phyloP scores from a whole-genome alignment of 169 alveolate genomes.

The Plasmodium adleri region DNA sequence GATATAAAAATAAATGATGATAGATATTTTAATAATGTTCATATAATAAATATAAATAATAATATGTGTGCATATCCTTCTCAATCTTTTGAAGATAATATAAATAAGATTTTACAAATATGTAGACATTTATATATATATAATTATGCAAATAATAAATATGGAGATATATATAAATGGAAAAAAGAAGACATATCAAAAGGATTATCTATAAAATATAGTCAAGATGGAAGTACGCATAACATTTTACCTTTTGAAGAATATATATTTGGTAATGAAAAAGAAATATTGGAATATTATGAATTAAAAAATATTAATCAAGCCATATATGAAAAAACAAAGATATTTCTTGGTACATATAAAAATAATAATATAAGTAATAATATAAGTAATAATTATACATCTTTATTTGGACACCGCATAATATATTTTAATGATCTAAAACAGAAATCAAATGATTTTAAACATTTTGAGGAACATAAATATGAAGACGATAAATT shows the following conservation, averaged over 20 bases:
- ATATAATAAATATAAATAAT: slow-evolving; percentile 47
- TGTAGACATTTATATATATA: slow-evolving; percentile 36
- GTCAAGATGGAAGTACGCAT: not conserved
- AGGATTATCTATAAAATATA: not conserved
- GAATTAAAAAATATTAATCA: slow-evolving; percentile 42
- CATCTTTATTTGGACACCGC: slow-evolving; percentile 60
- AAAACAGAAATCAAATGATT: not conserved
- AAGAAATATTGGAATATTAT: slow-evolving; percentile 15
- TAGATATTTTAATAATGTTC: slow-evolving; percentile 15
- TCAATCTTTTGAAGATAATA: not conserved
- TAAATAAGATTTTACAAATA: not conserved
- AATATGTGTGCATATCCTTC: not conserved
- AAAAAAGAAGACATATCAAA: not conserved
- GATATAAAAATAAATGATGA: not conserved
- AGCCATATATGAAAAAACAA: slow-evolving; percentile 28
- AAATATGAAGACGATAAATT: not conserved
- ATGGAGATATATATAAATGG: slow-evolving; percentile 39
- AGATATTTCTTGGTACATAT: slow-evolving; percentile 37
- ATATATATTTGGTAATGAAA: slow-evolving; percentile 30
- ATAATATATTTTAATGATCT: slow-evolving; percentile 24
- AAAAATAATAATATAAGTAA: slow-evolving; percentile 8
- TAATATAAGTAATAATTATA: not conserved
- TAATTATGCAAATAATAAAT: slow-evolving; percentile 33
- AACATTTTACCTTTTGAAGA: slow-evolving; percentile 55
- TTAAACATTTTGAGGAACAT: not conserved